phyloP scores from a whole-genome alignment of 129 eudicot genomes.

The Centrapalus pauciflorus region DNA sequence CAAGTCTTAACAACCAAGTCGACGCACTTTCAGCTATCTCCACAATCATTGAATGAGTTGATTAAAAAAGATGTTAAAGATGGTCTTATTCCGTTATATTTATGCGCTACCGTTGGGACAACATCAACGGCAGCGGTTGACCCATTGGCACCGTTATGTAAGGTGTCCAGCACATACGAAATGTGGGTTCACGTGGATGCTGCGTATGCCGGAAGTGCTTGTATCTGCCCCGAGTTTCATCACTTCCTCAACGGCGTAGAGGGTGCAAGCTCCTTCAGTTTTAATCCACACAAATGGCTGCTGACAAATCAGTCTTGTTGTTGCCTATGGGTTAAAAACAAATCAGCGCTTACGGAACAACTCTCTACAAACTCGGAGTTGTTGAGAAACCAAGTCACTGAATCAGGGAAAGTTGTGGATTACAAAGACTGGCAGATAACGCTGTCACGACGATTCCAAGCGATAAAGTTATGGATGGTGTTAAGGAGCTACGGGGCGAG shows the following conservation, averaged over 20 bases:
- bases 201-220: conserved; percentile 17
- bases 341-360: background rate
- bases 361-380: conserved; percentile 25
- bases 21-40: conserved; percentile 10
- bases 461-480: conserved; percentile 16
- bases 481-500: conserved; percentile 28
- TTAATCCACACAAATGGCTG: conserved; percentile 36
- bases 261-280: conserved; percentile 26
- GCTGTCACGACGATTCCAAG: conserved; percentile 2
- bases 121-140: conserved; percentile 33
- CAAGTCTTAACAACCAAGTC: conserved; percentile 11
- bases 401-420: conserved; percentile 19
- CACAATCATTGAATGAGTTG: background rate
- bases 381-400: conserved; percentile 8
- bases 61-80: conserved; percentile 17
- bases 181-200: conserved; percentile 50
- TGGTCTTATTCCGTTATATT: conserved; percentile 32
- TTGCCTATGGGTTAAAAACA: conserved; percentile 35
- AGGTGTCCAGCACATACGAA: conserved; percentile 16
- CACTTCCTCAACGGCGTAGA: conserved; percentile 30
- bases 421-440: conserved; percentile 40
- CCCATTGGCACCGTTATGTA: conserved; percentile 20
- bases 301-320: conserved; percentile 25
- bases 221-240: conserved; percentile 28
- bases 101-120: conserved; percentile 36